Base-by-base conservation (phyloP, 202 grass and related monocot species). In the Bolboschoenoplectus hybrid region DNA sequence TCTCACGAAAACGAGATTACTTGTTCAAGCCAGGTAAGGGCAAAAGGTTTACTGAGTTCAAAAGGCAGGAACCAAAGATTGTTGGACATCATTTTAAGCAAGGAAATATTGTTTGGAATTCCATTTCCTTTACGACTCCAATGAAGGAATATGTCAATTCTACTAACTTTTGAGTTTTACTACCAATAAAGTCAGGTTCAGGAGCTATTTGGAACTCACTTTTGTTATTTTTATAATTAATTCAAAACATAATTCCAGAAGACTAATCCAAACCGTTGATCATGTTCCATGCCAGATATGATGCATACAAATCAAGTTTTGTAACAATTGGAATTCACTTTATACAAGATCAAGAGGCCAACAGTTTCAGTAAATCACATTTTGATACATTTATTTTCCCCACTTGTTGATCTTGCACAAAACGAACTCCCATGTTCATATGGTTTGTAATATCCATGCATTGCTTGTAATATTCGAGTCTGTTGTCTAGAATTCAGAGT, bases 1-100 rank as follows among this genome's bases (percentile, higher is more conserved):
- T 77, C 45, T 56, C 11, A 38, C 3, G 52, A 75, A 35, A 9
- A 53, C 55, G 50, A 77, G 26, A 5, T 55, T 55, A 26, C 11
- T 53, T 77, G 32, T 17, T 56, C 73, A 77, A 77, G 73, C 73
- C 49, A 12, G 20, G 32, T 77, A 77, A 77, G 32, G 20, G 1
- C 20, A 35, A 76, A 35, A 76, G 71, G 71, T 13, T 74, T 76
- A 52, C 9, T 52, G 46, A 57, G 35, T 77, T 77, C 2, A 55
- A 56, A 78, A 32, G 7, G 35, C 36, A 57, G 34, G 14, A 40
- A 40, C 52, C 14, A 60, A 58, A 58, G 13, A 79, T 58, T 57
- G 35, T 58, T n/a, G 2, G 52, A 16, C 13, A 32, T 4, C 34
- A 77, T 17, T 11, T 50, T 32, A 50, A 39, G 35, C 32, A 57